Evolutionary conservation across 805 yeast species (phyloP), one percentile per base, ranked within the genome.

Genomic region (Zygosaccharomyces bisporus): DNA sequence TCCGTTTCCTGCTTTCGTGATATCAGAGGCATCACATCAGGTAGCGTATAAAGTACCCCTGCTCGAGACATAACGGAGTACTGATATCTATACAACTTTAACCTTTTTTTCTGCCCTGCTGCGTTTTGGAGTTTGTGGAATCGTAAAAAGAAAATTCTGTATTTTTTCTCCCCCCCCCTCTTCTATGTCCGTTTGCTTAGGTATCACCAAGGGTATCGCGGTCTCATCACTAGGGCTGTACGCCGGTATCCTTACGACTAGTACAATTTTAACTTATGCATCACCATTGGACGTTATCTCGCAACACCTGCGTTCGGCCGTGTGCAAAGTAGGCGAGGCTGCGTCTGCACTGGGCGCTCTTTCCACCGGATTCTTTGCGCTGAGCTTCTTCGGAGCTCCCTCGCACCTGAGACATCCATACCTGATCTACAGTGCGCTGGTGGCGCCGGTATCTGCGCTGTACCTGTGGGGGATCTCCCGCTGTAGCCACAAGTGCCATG

Each of bases 371-470:
- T 69, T 80, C 35, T 80, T 84, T 54, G 66, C 71, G 24, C 55
- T 75, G 52, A 81, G 82, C 9, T 85, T 72, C 33, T 67, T 66
- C 39, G 71, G 72, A 39, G 79, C 88, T 0, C 79, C 86, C 16
- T 52, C 63, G 4, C 58, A 68, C 29, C 80, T 74, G 44, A 77
- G 77, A 61, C 95, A 85, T 63, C 93, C 93, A 16, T 85, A 84
- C 60, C 72, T 85, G 57, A 57, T 85, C 10, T 85, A 85, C 60
- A 83, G 38, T 72, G 82, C 57, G 45, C 41, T 50, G 23, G 51
- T 49, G 1, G 49, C 56, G 10, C 63, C 63, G 6, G 30, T 51
- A 3, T 43, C 58, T 6, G 49, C 54, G 9, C 23, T 46, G 3
- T 58, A 53, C 27, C 43, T 54, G 25, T 45, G 52, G 51, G 47